phyloP scores from a whole-genome alignment of 2,329 filamentous ascomycete species.

The Exophiala sideris region DNA sequence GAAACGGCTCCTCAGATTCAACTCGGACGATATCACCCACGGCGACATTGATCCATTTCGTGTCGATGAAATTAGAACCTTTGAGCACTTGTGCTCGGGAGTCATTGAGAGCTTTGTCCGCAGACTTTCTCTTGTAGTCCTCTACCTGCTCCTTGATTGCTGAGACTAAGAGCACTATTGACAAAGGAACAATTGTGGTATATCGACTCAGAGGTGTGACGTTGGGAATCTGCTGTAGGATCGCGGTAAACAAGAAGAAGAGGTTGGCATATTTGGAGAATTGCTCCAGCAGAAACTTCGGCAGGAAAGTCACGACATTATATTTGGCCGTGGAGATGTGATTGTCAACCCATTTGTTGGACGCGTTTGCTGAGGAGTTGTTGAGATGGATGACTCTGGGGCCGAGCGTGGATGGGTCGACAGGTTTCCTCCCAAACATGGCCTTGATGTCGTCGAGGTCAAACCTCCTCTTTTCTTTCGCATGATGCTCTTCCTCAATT shows the following conservation, averaged over 20 bases:
- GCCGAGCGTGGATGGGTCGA: constrained; percentile 85
- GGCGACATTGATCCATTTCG: constrained; percentile 88
- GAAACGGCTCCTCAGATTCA: constrained; percentile 91
- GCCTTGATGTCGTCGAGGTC: constrained; percentile 82
- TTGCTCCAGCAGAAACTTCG: constrained; percentile 96
- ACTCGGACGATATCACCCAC: constrained; percentile 92
- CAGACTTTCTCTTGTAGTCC: constrained; percentile 83
- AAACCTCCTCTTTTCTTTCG: constrained; percentile 57
- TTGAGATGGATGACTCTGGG: constrained; percentile 93
- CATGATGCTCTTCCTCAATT: constrained; percentile 40
- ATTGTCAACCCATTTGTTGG: constrained; percentile 91
- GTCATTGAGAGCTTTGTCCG: constrained; percentile 82
- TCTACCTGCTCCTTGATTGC: constrained; percentile 92
- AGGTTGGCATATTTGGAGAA: constrained; percentile 99
- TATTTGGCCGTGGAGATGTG: constrained; percentile 98
- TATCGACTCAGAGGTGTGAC: constrained; percentile 93
- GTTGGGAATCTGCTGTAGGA: constrained; percentile 88
- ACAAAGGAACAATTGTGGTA: constrained; percentile 92
- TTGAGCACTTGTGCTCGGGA: constrained; percentile 79
- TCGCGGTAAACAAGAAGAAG: constrained; percentile 97
- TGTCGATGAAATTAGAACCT: constrained; percentile 78
- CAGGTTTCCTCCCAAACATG: constrained; percentile 78
- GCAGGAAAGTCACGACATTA: constrained; percentile 86
- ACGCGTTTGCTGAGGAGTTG: constrained; percentile 86
- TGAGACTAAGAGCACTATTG: constrained; percentile 88